phyloP scores from a whole-genome alignment of 169 alveolate genomes.

The Eimeria acervulina region DNA sequence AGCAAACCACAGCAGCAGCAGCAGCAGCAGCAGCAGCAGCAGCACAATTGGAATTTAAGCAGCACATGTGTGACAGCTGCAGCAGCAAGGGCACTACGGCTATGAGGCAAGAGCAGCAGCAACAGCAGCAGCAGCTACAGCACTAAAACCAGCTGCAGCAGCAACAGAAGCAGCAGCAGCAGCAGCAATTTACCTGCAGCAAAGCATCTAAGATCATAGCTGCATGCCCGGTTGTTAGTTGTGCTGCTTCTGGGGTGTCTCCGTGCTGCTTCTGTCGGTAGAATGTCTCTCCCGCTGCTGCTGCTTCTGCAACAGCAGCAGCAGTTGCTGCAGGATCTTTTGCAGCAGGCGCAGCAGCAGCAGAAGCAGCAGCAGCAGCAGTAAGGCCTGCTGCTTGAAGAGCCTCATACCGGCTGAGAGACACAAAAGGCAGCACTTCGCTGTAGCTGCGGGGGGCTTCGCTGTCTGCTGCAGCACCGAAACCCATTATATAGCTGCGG shows the following conservation, averaged over 20 bases:
- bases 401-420: neutral
- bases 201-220: slow-evolving; percentile 45
- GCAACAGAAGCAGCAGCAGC: slow-evolving; percentile 26
- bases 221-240: slow-evolving; percentile 35
- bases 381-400: neutral
- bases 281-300: slow-evolving; percentile 5
- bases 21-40: slow-evolving; percentile 26
- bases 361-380: slow-evolving; percentile 67
- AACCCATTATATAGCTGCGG: slow-evolving; percentile 14
- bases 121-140: slow-evolving; percentile 49
- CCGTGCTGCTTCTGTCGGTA: slow-evolving; percentile 26
- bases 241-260: slow-evolving; percentile 4
- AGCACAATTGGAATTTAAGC: neutral
- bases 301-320: slow-evolving; percentile 47
- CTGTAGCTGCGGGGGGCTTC: slow-evolving; percentile 1
- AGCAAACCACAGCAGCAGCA: slow-evolving; percentile 19
- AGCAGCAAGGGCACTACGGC: neutral
- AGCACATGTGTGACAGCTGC: slow-evolving; percentile 19
- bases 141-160: slow-evolving; percentile 1
- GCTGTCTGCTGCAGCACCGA: neutral
- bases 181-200: slow-evolving; percentile 33
- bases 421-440: slow-evolving; percentile 45
- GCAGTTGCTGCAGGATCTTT: neutral
- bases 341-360: slow-evolving; percentile 22
- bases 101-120: neutral